Evolutionary conservation across 495 filamentous ascomycete genomes (phyloP).

Genomic region (Penicillium cinerascens): DNA sequence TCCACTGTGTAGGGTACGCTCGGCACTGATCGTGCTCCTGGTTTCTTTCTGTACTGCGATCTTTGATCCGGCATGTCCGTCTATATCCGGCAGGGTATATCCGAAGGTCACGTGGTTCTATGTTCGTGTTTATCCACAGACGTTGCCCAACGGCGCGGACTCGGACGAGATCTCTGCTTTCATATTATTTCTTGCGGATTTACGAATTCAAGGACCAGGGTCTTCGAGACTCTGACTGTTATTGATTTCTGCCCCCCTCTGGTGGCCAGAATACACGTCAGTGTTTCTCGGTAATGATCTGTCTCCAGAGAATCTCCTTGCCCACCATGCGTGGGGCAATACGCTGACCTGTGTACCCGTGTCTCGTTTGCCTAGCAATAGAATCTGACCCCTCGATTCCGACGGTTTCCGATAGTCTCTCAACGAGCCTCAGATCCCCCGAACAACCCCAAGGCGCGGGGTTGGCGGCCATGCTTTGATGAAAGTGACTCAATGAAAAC

Average conservation of each 20-base stretch:
- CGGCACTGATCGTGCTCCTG: not conserved
- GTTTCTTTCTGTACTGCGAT: conserved; percentile 5
- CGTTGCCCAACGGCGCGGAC: too few species aligned
- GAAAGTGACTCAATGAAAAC: not conserved
- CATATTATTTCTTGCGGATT: not conserved
- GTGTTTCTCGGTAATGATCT: not conserved
- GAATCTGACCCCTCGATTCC: not conserved
- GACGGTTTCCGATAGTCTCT: not conserved
- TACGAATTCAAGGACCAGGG: not conserved
- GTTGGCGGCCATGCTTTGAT: not conserved
- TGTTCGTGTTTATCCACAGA: not conserved
- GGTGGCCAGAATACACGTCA: not conserved
- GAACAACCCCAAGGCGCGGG: not conserved
- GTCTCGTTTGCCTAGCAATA: not conserved
- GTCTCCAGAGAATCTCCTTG: not conserved
- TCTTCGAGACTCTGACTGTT: not conserved
- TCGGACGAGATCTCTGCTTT: not conserved
- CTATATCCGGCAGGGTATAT: conserved; percentile 15
- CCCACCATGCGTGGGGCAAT: too few species aligned
- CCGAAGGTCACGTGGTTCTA: conserved; percentile 11
- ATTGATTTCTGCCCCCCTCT: too few species aligned
- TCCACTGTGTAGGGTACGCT: not conserved
- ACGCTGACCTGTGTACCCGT: not conserved
- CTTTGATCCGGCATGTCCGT: conserved; percentile 16
- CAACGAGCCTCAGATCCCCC: conserved; percentile 2